A percentile compares a stretch with the other conserved stretches of the same genome.
These are phyloP conservation scores for Salix dunnii DNA, from an alignment of 345 rosid genomes.

Conservation along the genomic window DNA sequence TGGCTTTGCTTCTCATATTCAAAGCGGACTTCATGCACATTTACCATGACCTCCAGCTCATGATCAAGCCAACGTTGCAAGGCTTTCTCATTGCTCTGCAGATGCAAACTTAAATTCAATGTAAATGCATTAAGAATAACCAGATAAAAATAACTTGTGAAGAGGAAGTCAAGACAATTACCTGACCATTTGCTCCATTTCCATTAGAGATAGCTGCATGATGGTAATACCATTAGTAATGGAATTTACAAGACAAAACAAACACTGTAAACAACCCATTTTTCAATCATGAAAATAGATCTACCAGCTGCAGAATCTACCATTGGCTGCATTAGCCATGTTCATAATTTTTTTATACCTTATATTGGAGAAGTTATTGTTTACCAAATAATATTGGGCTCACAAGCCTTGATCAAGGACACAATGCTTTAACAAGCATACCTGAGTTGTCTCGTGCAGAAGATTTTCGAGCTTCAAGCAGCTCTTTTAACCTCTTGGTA, in stretches of 20 bases:
- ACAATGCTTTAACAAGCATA: conserved; percentile 10
- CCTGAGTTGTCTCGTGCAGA: conserved; percentile 78
- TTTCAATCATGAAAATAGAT: conserved; percentile 7
- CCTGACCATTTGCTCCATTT: conserved; percentile 82
- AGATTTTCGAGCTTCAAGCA: conserved; percentile 94
- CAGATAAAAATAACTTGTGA: not conserved
- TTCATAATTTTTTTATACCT: conserved; percentile 8
- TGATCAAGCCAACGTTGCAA: conserved; percentile 93
- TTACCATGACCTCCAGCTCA: conserved; percentile 98
- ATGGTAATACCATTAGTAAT: conserved; percentile 33
- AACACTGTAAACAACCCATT: not conserved
- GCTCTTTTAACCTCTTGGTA: conserved; percentile 90
- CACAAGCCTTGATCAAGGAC: not conserved
- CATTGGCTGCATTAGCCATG: not conserved
- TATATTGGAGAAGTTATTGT: not conserved
- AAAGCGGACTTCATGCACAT: conserved; percentile 95
- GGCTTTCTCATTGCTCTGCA: conserved; percentile 83
- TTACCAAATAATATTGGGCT: conserved; percentile 8
- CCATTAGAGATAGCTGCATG: conserved; percentile 68
- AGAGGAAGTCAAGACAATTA: conserved; percentile 21
- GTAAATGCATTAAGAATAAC: conserved; percentile 5
- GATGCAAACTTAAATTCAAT: conserved; percentile 10
- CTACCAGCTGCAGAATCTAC: conserved; percentile 6
- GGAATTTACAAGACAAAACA: conserved; percentile 4
- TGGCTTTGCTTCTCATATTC: conserved; percentile 98